Evolutionary conservation across 805 yeast genomes (phyloP), one percentile per base, ranked within the genome.

Genomic region (Ogataea nakhonphanomensis): DNA sequence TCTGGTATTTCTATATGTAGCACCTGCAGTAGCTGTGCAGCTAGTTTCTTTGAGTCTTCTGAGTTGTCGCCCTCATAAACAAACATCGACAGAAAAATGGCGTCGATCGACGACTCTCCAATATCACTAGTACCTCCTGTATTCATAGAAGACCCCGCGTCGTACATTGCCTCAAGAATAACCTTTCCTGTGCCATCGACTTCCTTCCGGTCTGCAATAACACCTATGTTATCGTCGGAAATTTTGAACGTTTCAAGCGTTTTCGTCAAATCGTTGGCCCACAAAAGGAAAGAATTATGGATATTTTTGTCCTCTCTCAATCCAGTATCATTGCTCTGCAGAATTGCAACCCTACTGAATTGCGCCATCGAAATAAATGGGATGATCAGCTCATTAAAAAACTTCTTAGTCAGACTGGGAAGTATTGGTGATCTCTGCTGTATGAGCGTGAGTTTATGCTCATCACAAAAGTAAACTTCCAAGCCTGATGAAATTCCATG

Each of bases 41-140:
- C 79, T 45, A 83, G 60, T 8, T 56, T 46, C 30, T 66, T 67
- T 7, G 95, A 93, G 58, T 89, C 96, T 14, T 61, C 55, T 22
- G 81, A 74, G 59, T 91, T 91, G 60, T 90, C 97, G 25, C 98
- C 97, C 58, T 90, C 97, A 60, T 86, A 88, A 1, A 83, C 95
- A 57, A 72, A 80, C 12, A 76, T 67, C 10, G 57, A 49, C 10
- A 59, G 32, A 2, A 51, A 38, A 5, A 43, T 26, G 8, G 49
- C 27, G 25, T 44, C 51, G 25, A 39, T 35, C 21, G 41, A 22
- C 25, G 37, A 17, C 20, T 17, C 20, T 17, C 20, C 20, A 5
- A 17, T 17, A 17, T 17, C 20, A 17, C 20, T 17, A 4, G 20
- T 17, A 17, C 20, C 20, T 3, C 20, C 20, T 17, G 20, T 17